phyloP scores from a whole-genome alignment of 106 monocot species.

The Dendrobium nobile region DNA sequence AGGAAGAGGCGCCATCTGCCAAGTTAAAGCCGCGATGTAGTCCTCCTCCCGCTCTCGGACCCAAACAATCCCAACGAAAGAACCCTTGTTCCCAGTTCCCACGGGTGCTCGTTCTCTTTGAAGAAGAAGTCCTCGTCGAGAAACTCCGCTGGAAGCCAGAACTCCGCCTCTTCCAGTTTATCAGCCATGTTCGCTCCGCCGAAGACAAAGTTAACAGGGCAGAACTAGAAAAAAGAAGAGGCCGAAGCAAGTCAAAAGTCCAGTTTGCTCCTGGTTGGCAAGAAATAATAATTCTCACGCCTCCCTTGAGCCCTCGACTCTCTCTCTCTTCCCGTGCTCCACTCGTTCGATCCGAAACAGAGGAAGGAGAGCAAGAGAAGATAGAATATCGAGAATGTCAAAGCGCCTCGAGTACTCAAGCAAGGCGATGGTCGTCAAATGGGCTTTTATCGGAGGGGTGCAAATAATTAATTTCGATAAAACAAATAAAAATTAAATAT shows the following conservation, averaged over 20 bases:
- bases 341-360: not conserved
- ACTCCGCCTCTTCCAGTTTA: not conserved
- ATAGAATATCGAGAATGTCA: not conserved
- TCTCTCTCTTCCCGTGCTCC: too few species aligned
- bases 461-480: not conserved
- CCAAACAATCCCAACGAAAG: slow-evolving; percentile 9
- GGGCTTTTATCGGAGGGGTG: not conserved
- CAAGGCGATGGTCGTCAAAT: not conserved
- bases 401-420: not conserved
- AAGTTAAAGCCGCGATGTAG: slow-evolving; percentile 34
- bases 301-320: too few species aligned
- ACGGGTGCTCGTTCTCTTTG: not conserved
- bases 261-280: too few species aligned
- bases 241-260: too few species aligned
- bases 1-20: slow-evolving; percentile 40
- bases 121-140: slow-evolving; percentile 6
- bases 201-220: too few species aligned
- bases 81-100: not conserved
- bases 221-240: too few species aligned
- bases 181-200: not conserved
- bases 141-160: slow-evolving; percentile 8
- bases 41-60: slow-evolving; percentile 52
- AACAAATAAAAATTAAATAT: not conserved
- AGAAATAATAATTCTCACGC: too few species aligned
- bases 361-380: not conserved